phyloP scores from a whole-genome alignment of 2,329 filamentous ascomycete genomes.

The Sporothrix phasma region DNA sequence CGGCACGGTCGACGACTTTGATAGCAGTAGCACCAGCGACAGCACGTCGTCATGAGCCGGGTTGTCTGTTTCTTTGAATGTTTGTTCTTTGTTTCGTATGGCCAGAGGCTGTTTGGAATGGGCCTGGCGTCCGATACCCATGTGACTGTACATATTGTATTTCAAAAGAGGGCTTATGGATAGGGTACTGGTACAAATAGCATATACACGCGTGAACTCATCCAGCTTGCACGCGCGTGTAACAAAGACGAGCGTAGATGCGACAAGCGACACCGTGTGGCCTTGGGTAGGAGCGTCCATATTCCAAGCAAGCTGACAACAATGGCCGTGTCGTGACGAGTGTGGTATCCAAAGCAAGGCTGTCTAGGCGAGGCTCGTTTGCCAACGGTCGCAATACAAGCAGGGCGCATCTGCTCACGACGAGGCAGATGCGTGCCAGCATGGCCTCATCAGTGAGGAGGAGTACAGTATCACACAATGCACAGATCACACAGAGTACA shows the following conservation, averaged over 20 bases:
- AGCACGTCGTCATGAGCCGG: not conserved
- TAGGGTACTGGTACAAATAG: not conserved
- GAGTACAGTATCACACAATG: too few relatives aligned
- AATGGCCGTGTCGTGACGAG: too few relatives aligned
- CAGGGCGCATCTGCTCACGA: not conserved
- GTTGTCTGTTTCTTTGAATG: too few relatives aligned
- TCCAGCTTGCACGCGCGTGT: not conserved
- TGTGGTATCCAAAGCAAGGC: too few relatives aligned
- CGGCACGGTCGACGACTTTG: not conserved
- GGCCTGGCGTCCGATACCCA: slow-evolving; percentile 7
- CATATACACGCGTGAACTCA: not conserved
- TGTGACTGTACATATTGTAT: not conserved
- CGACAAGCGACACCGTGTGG: not conserved
- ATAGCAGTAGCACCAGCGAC: not conserved
- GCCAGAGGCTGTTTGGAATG: not conserved
- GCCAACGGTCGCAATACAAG: not conserved
- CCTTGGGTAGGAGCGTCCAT: not conserved
- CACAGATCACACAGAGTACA: too few relatives aligned
- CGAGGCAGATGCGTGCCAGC: too few relatives aligned
- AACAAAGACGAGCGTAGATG: not conserved
- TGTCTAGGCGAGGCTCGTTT: too few relatives aligned
- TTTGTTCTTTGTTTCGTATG: not conserved
- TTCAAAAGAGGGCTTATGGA: not conserved
- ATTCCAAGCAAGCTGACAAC: not conserved
- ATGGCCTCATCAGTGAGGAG: too few relatives aligned